Conservation (phyloP, 2,329 filamentous ascomycete genomes). For the Dryadomyces quercivorus region DNA sequence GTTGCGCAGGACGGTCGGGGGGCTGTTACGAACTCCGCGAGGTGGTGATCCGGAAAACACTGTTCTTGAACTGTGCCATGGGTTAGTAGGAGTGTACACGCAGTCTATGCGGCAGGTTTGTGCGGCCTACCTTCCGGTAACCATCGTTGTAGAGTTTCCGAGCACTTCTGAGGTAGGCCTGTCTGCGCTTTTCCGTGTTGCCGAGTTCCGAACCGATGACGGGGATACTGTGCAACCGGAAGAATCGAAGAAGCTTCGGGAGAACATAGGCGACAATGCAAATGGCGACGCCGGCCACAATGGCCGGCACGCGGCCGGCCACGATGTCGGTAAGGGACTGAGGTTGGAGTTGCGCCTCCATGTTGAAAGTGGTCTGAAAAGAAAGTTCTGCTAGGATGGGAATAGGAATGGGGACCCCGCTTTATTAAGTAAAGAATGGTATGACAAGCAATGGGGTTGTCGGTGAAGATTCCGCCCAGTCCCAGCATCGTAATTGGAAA, state of each 20-base stretch:
- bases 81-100: neutral
- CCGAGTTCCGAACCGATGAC: slow-evolving; percentile 2
- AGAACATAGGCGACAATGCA: neutral
- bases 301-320: too few relatives aligned
- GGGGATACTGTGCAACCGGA: slow-evolving; percentile 1
- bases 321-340: too few relatives aligned
- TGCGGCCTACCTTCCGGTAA: neutral
- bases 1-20: too few relatives aligned
- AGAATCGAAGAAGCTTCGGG: neutral
- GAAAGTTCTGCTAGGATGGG: too few relatives aligned
- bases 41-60: slow-evolving; percentile 3
- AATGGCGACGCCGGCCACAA: neutral
- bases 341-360: too few relatives aligned
- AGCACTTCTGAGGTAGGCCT: slow-evolving; percentile 2
- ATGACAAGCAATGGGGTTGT: too few relatives aligned
- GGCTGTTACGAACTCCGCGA: slow-evolving; percentile 1
- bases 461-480: too few relatives aligned
- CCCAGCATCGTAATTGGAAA: too few relatives aligned
- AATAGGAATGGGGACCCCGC: too few relatives aligned
- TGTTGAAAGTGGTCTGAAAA: too few relatives aligned
- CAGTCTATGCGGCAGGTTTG: neutral
- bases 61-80: slow-evolving; percentile 2
- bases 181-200: slow-evolving; percentile 1
- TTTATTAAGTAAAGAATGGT: too few relatives aligned
- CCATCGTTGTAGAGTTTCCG: slow-evolving; percentile 6